Evolutionary conservation across 148 eudicot species (phyloP).

Genomic region (Vaccinium darrowii): DNA sequence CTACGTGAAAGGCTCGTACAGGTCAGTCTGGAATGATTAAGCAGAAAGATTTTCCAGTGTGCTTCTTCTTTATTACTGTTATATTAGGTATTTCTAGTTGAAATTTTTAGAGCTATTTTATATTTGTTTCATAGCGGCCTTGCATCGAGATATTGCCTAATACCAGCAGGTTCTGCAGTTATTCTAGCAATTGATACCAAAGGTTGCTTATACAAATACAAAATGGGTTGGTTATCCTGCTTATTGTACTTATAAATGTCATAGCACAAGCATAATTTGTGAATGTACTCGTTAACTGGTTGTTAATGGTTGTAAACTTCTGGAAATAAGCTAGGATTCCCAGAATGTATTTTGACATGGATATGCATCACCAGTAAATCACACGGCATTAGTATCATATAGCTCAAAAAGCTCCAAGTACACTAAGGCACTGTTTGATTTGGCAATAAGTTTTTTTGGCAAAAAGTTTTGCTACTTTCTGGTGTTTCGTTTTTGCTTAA

Average conservation of each 20-base stretch:
- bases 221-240: neutral
- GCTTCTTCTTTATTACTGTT: neutral
- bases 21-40: slow-evolving; percentile 38
- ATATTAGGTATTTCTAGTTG: neutral
- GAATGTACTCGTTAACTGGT: neutral
- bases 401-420: neutral
- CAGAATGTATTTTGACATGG: neutral
- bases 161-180: neutral
- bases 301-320: neutral
- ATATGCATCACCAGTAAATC: neutral
- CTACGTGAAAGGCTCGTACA: slow-evolving; percentile 94
- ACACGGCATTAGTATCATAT: too few species aligned
- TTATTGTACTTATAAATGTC: neutral
- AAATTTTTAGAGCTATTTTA: neutral
- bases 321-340: neutral
- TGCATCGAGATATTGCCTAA: neutral
- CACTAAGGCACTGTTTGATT: neutral
- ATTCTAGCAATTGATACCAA: neutral
- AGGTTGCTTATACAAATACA: neutral
- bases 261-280: neutral
- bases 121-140: neutral
- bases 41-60: neutral
- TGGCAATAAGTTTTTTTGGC: neutral
- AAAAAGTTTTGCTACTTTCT: neutral
- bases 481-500: neutral